A percentile compares a stretch with the other conserved stretches of the same genome.
Evolutionary conservation across 2,329 filamentous ascomycete species (phyloP).

Genomic region (Plenodomus lindquistii): DNA sequence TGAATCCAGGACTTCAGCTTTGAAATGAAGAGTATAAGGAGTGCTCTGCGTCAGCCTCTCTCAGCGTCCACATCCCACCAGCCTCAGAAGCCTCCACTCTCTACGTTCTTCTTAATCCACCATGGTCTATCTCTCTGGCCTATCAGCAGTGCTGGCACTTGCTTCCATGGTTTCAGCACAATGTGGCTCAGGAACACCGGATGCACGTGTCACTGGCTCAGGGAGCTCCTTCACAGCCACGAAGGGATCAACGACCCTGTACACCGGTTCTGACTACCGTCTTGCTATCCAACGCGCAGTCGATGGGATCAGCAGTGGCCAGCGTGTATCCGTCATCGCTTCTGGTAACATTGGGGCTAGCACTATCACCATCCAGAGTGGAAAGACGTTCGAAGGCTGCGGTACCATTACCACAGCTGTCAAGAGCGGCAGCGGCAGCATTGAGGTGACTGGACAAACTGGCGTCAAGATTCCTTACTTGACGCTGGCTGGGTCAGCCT

Average conservation of each 20-base stretch:
- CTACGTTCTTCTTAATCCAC: slow-evolving; percentile 1
- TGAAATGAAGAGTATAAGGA: not conserved
- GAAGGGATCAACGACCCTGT: slow-evolving; percentile 52
- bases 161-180: slow-evolving; percentile 46
- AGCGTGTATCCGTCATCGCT: slow-evolving; percentile 59
- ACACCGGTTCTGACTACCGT: slow-evolving; percentile 59
- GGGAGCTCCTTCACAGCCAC: slow-evolving; percentile 52
- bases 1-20: too few relatives aligned
- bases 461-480: slow-evolving; percentile 61
- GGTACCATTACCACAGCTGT: slow-evolving; percentile 57
- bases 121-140: slow-evolving; percentile 45
- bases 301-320: slow-evolving; percentile 56
- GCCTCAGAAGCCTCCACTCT: not conserved
- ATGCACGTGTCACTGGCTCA: slow-evolving; percentile 55
- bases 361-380: slow-evolving; percentile 56
- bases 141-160: slow-evolving; percentile 51
- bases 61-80: not conserved
- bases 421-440: slow-evolving; percentile 55
- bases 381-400: slow-evolving; percentile 63
- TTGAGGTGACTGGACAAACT: slow-evolving; percentile 55
- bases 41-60: not conserved
- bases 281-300: slow-evolving; percentile 60
- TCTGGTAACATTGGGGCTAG: slow-evolving; percentile 60
- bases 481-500: slow-evolving; percentile 61
- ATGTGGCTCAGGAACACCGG: slow-evolving; percentile 54